Conservation (phyloP, 768 basidiomycete genomes). For the Podaxis carcinomalis region DNA sequence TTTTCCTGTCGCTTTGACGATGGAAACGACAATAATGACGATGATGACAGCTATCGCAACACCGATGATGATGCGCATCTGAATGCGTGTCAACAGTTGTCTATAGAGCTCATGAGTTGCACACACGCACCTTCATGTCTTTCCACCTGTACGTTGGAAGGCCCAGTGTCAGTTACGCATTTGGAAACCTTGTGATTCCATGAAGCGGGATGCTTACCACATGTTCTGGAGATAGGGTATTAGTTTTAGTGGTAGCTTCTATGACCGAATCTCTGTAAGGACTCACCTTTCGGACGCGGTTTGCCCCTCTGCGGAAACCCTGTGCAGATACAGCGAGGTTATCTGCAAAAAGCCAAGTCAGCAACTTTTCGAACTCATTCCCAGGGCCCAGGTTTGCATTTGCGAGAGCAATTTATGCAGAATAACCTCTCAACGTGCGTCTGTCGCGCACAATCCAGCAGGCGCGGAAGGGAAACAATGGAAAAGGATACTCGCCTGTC, state of each 20-base stretch:
- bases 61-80: slow-evolving; percentile 98
- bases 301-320: slow-evolving; percentile 96
- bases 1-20: slow-evolving; percentile 79
- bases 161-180: slow-evolving; percentile 10
- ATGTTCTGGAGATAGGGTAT: slow-evolving; percentile 56
- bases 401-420: not conserved
- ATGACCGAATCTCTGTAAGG: not conserved
- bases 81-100: slow-evolving; percentile 8
- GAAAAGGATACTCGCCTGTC: slow-evolving; percentile 68
- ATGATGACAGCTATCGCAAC: slow-evolving; percentile 86
- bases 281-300: slow-evolving; percentile 91
- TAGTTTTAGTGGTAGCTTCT: slow-evolving; percentile 7
- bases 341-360: slow-evolving; percentile 45
- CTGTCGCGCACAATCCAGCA: not conserved
- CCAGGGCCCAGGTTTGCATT: not conserved
- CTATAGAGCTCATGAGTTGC: slow-evolving; percentile 2
- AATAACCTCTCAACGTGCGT: not conserved
- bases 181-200: slow-evolving; percentile 1
- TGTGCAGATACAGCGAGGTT: slow-evolving; percentile 98
- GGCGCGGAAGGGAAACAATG: not conserved
- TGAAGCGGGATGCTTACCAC: slow-evolving; percentile 58
- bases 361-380: not conserved
- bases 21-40: slow-evolving; percentile 92
- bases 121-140: slow-evolving; percentile 80
- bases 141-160: slow-evolving; percentile 71